A percentile compares a stretch with the other conserved stretches of the same genome.
phyloP scores from a whole-genome alignment of 805 yeast genomes.

The Jamesozyma spencerorum region DNA sequence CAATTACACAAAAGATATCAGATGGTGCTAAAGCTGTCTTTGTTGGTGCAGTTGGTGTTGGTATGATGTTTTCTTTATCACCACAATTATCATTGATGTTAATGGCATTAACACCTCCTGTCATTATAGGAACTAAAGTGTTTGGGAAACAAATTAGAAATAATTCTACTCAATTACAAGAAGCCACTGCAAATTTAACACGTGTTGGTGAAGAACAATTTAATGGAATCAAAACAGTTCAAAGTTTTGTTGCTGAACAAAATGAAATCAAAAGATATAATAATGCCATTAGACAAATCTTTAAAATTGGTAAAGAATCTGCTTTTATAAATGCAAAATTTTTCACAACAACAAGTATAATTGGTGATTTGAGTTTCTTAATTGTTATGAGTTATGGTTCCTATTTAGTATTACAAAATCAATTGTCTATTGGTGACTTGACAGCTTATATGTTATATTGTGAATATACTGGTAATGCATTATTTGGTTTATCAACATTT shows the following conservation, averaged over 20 bases:
- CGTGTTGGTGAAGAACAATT: slow-evolving; percentile 90
- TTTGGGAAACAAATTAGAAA: slow-evolving; percentile 76
- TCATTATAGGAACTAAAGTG: slow-evolving; percentile 63
- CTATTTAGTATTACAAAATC: slow-evolving; percentile 64
- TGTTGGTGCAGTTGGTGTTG: slow-evolving; percentile 74
- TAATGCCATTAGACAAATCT: slow-evolving; percentile 54
- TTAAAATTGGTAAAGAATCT: slow-evolving; percentile 65
- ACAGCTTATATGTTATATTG: slow-evolving; percentile 93
- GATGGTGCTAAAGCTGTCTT: slow-evolving; percentile 83
- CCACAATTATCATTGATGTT: slow-evolving; percentile 73
- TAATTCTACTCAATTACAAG: slow-evolving; percentile 71
- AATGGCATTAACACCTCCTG: slow-evolving; percentile 72
- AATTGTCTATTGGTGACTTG: slow-evolving; percentile 77
- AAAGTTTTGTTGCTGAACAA: slow-evolving; percentile 81
- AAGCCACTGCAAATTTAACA: slow-evolving; percentile 76
- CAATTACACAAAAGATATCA: slow-evolving; percentile 82
- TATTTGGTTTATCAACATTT: slow-evolving; percentile 85
- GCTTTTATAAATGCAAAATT: slow-evolving; percentile 73
- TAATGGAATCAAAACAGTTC: slow-evolving; percentile 80
- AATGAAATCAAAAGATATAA: slow-evolving; percentile 72
- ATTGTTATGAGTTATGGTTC: slow-evolving; percentile 76
- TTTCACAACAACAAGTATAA: slow-evolving; percentile 65
- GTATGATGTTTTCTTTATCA: slow-evolving; percentile 85
- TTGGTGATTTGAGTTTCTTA: slow-evolving; percentile 77
- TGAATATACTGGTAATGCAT: slow-evolving; percentile 85